Evolutionary conservation across 345 rosid genomes (phyloP), one percentile per base, ranked within the genome.

Genomic region (Corchorus capsularis): DNA sequence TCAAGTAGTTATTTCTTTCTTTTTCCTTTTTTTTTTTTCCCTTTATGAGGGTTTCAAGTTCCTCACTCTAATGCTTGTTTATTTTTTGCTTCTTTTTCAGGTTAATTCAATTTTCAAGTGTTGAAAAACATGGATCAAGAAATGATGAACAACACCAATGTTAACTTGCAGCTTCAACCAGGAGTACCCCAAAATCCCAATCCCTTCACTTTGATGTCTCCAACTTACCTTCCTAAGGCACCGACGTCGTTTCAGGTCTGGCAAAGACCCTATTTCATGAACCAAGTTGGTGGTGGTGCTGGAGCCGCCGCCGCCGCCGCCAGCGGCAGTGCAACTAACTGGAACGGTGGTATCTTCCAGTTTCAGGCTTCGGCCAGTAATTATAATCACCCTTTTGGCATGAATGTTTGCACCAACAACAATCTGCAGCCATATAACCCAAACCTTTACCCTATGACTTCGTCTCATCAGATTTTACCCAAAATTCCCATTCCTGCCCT

Each of bases 241-340:
- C 49, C 77, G 0, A 11, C 6, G 27, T 32, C 81, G 37, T 60
- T 54, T 69, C 81, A 72, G 12, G 77, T 2, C 1, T 57, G 59
- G 76, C 65, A 41, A 34, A 80, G 71, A 49, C 80, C 82, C 61
- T 19, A 27, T 59, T 54, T 32, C 65, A 39, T 60, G 83, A 47
- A 20, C 56, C 15, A 34, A 16, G 56, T 10, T 50, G 64, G n/a
- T 37, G 64, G n/a, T 37, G 67, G 1, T 10, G 55, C 17, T 39
- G 63, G 54, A 8, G 54, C 43, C 43, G 6, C 5, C 43, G 43
- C 19, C 52, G 54, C 5, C 43, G 43, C 19, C 52, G 46, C 34
- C 43, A 34, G 45, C 5, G 64, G 55, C 72, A 80, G 55, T 20
- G 75, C 41, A 8, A 9, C 41, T 27, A 32, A 41, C 6, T 3